Evolutionary conservation across 2,329 filamentous ascomycete species (phyloP).

Genomic region (Pyricularia sp.): DNA sequence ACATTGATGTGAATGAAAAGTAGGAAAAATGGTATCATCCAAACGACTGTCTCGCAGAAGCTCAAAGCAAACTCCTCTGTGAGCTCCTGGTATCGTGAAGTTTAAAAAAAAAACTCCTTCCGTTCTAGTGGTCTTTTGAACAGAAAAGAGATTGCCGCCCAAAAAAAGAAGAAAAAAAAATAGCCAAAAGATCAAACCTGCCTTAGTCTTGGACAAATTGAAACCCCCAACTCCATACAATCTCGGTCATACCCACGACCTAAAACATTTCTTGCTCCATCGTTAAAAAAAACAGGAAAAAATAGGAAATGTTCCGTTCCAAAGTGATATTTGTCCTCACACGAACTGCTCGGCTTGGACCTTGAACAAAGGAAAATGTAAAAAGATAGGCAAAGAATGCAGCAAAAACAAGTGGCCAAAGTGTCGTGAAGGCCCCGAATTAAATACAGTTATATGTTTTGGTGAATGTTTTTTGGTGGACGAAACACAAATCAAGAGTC

Average conservation of each 20-base stretch:
- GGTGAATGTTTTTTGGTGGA: neutral
- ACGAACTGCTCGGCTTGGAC: neutral
- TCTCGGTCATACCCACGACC: neutral
- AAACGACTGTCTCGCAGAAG: neutral
- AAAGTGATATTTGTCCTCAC: neutral
- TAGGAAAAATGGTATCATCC: constrained; percentile 1
- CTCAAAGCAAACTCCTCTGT: neutral
- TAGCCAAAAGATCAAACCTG: neutral
- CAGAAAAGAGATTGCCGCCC: neutral
- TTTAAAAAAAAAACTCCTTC: neutral
- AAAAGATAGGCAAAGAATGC: neutral
- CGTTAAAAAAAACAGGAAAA: neutral
- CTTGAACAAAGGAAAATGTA: neutral
- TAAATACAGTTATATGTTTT: constrained; percentile 4
- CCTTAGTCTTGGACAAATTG: neutral
- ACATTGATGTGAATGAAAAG: neutral
- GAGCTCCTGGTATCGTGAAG: neutral
- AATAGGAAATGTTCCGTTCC: neutral
- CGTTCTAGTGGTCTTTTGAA: neutral
- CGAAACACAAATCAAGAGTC: constrained; percentile 1
- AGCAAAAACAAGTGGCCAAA: neutral
- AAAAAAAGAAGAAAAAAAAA: neutral
- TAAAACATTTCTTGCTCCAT: constrained; percentile 1
- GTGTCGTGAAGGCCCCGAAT: neutral
- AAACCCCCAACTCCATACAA: neutral